Evolutionary conservation across 192 early-diverging fungal genomes (phyloP), one percentile per base, ranked within the genome.

Genomic region (Allomyces javanicus): DNA sequence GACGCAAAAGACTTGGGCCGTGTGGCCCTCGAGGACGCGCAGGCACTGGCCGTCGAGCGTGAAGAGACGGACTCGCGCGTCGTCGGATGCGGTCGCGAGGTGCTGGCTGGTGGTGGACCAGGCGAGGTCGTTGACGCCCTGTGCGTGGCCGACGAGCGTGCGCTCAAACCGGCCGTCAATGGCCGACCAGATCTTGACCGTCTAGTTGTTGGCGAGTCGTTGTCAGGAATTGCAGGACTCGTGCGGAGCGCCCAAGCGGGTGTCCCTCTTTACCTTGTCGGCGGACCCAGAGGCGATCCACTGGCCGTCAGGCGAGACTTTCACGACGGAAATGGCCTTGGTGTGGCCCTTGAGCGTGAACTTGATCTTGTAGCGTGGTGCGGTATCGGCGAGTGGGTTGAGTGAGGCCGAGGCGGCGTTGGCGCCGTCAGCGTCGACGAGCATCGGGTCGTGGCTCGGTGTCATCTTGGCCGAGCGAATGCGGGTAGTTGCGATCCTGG

Each of bases 261-360:
- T 25, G 64, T 72, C 61, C 24, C 33, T n/a, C n/a, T n/a, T n/a
- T 24, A 45, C 26, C 62, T 24, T 27, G 21, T 64, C 75, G 85
- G 79, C 81, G 89, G 89, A 89, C 25, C 85, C 76, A 63, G 89
- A 92, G 50, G 94, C 94, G 25, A 99, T 81, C 93, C 91, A 97
- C 74, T 89, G 86, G 50, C 96, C 96, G 72, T 97, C 93, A 9
- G 96, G 96, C 24, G 94, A 97, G 72, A 94, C 96, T 75, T 97
- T 97, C 17, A 97, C 94, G 62, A 88, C 85, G 0, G 93, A 94
- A 0, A 97, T 85, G 7, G 90, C 87, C 78, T 91, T 94, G 62
- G 89, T 89, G 76, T 99, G 96, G 4, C 96, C 96, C 7, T 89
- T 85, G 27, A 97, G 83, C 26, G 88, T 90, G 72, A 87, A 93